Conservation (phyloP, 768 basidiomycete genomes). For the Naganishia kalamii region DNA sequence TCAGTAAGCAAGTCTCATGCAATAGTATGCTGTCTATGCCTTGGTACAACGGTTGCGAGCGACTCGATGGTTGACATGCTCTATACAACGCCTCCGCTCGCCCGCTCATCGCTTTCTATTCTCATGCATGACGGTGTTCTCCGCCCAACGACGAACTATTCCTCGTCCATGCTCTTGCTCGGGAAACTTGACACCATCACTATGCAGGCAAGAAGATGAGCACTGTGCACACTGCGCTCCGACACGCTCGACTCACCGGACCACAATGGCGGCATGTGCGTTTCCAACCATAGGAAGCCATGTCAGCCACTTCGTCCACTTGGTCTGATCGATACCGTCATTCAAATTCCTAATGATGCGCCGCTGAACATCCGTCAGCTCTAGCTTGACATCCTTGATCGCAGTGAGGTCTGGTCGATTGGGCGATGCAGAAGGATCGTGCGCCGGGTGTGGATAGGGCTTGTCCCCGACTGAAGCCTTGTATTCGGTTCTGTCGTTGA, state of each 20-base stretch:
- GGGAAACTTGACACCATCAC: slow-evolving; percentile 33
- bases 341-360: neutral
- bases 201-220: slow-evolving; percentile 1
- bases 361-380: neutral
- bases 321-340: neutral
- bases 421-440: neutral
- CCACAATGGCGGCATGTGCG: slow-evolving; percentile 35
- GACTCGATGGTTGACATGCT: neutral
- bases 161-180: slow-evolving; percentile 33
- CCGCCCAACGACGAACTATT: slow-evolving; percentile 32
- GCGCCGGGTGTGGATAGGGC: slow-evolving; percentile 6
- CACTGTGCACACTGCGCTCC: neutral
- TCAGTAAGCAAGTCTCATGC: no score
- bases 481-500: neutral
- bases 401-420: slow-evolving; percentile 1
- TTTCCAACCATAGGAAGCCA: slow-evolving; percentile 38
- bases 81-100: neutral
- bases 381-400: slow-evolving; percentile 16
- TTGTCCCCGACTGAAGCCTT: neutral
- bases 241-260: slow-evolving; percentile 29
- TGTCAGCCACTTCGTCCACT: slow-evolving; percentile 17
- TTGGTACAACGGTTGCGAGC: neutral
- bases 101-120: neutral
- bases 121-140: slow-evolving; percentile 13
- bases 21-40: no score